Evolutionary conservation across 192 early-diverging fungal species (phyloP), one percentile per base, ranked within the genome.

Genomic region (Podila clonocystis): DNA sequence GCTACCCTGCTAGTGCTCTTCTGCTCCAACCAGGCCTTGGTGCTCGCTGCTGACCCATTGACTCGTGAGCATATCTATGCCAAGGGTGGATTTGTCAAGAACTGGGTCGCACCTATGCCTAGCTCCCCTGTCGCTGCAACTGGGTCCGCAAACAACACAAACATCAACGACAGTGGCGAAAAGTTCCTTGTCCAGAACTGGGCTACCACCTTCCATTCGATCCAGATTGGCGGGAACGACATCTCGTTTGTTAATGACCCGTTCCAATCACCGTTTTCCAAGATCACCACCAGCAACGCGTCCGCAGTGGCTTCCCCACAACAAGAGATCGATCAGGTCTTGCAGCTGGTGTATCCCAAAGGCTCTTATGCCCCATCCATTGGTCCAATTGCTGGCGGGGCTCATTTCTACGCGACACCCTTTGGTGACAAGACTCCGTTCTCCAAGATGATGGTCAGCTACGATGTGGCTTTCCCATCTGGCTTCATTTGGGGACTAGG

Each of bases 381-480:
- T 15, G 77, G 75, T 41, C 41, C 41, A 17, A 15, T 62, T 22
- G 17, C 36, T 0, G 87, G 87, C 7, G 87, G 87, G 8, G 63
- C 83, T 8, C 83, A 86, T 30, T 88, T 88, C 61, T 85, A 83
- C 52, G 73, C 83, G 8, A 67, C 28, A 9, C 87, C 87, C 4
- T 82, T 85, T 74, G 82, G 82, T 7, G 63, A 83, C 24, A 28
- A 63, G 15, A 45, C 41, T 17, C 66, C 74, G 7, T 88, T 69
- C 49, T 70, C 73, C 24, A 80, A 76, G 69, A 84, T 82, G 33
- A 70, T 88, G 64, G 50, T 88, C 34, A 80, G 82, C 9, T 88
- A 88, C 63, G 72, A 84, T 41, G 50, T 88, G 24, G 83, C 74
- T 15, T 88, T 88, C 65, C 83, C 82, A 29, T 55, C 24, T 17